Evolutionary conservation across 148 eudicot species (phyloP).

Genomic region (Rhododendron vialii): DNA sequence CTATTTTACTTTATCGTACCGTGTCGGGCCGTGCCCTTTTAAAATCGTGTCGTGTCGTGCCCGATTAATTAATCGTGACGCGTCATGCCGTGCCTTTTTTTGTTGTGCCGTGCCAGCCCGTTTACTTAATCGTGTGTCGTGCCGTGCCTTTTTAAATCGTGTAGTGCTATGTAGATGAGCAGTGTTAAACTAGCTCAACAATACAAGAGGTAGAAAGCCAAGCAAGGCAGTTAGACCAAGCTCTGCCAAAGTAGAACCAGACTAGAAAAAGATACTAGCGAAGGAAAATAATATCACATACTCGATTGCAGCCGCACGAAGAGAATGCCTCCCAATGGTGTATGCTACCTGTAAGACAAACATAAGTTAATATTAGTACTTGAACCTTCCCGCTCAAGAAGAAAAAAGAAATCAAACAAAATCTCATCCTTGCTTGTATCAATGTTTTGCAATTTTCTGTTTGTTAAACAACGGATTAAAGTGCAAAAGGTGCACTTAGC

Average conservation of each 20-base stretch:
- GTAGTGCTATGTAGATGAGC: neutral
- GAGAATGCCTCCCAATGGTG: slow-evolving; percentile 16
- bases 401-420: neutral
- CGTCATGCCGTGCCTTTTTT: too few species aligned
- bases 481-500: neutral
- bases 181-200: neutral
- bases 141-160: too few species aligned
- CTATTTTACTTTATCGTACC: too few species aligned
- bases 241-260: neutral
- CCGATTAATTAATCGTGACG: too few species aligned
- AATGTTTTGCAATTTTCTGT: neutral
- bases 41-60: too few species aligned
- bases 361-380: neutral
- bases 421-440: neutral
- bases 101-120: too few species aligned
- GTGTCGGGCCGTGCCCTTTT: too few species aligned
- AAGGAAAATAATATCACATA: neutral
- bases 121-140: too few species aligned
- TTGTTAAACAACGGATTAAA: neutral
- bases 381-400: neutral
- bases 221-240: neutral
- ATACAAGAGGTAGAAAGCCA: neutral
- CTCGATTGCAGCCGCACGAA: slow-evolving; percentile 19
- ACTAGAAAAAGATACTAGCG: neutral
- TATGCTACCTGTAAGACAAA: slow-evolving; percentile 11